Percentiles rank a stretch among this genome's conserved stretches.
Evolutionary conservation across 2,329 filamentous ascomycete species (phyloP).

Genomic region (Penicillium sp.): DNA sequence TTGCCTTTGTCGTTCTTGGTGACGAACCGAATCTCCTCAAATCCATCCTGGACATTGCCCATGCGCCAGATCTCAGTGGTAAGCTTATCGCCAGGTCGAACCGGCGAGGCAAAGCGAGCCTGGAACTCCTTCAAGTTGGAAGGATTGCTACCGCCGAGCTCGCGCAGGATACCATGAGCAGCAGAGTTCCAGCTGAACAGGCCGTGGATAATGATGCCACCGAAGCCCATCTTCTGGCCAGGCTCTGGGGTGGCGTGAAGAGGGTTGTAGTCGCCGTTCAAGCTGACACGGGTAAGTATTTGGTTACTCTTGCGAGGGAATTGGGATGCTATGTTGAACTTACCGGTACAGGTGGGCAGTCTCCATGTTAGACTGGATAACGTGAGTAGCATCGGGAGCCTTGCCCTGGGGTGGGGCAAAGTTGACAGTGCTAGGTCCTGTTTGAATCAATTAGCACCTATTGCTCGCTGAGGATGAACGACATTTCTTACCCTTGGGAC

Average conservation of each 20-base stretch:
- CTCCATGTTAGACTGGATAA: constrained; percentile 70
- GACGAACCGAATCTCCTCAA: constrained; percentile 81
- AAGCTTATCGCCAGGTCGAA: constrained; percentile 80
- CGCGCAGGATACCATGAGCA: constrained; percentile 70
- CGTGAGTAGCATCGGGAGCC: constrained; percentile 69
- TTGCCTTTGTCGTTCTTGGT: constrained; percentile 78
- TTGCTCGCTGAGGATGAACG: background rate
- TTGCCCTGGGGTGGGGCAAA: constrained; percentile 75
- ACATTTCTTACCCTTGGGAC: constrained; percentile 70
- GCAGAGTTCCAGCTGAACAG: constrained; percentile 84
- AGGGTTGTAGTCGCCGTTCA: constrained; percentile 95
- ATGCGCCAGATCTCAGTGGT: constrained; percentile 80
- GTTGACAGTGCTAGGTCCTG: constrained; percentile 69
- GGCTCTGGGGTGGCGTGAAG: constrained; percentile 86
- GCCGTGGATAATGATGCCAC: constrained; percentile 85
- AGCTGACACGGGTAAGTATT: constrained; percentile 46
- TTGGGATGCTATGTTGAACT: constrained; percentile 10
- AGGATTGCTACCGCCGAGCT: constrained; percentile 74
- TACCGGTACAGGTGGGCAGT: constrained; percentile 73
- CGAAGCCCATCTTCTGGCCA: constrained; percentile 86
- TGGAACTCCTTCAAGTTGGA: constrained; percentile 85
- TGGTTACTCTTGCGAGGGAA: background rate
- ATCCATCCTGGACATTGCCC: constrained; percentile 63
- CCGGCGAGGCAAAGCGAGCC: constrained; percentile 82
- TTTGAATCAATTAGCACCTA: constrained; percentile 2